Base-by-base conservation (phyloP, 202 grass and related monocot species). In the Panicum virgatum region DNA sequence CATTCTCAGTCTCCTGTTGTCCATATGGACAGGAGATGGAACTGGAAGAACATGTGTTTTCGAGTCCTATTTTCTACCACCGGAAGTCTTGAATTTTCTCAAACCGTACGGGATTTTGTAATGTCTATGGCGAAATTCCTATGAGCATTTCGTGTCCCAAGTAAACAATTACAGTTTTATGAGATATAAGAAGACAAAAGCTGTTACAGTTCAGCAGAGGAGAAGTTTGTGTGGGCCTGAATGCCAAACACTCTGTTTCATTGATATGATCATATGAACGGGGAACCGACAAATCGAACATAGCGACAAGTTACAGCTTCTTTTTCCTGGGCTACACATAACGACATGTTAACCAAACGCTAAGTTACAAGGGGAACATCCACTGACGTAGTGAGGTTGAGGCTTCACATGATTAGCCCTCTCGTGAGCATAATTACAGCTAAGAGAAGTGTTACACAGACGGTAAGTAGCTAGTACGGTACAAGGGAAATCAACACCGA, bases 371-470 rank as follows among this genome's bases (percentile, higher is more conserved):
- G 58, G 3, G 25, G 5, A 1, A 52, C 27, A 72, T 32, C 45
- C 69, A 72, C 68, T 32, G 16, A 13, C 43, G 42, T 69, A 62
- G 72, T 12, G 12, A 48, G 74, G 57, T 73, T 85, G 71, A 81
- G 77, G 26, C 59, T 80, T 81, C 73, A 77, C 70, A 82, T 62
- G 68, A 89, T 89, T 51, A 89, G 65, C 57, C 72, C 66, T 78
- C 72, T 66, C 8, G 73, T 86, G 82, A 89, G 73, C 87, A 72
- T 85, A 78, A 60, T 73, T 86, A 86, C 83, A 86, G 58, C 64
- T 48, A 72, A 77, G 20, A 19, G 69, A 50, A 64, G 37, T 20
- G 61, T 14, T 30, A 3, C 22, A 77, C 53, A 61, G 47, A 69
- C 26, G 40, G 67, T 59, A 79, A 48, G 10, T 50, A 53, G 36